phyloP scores from a whole-genome alignment of 176 grass and related monocot species.

The Dendrocalamus sinicus region DNA sequence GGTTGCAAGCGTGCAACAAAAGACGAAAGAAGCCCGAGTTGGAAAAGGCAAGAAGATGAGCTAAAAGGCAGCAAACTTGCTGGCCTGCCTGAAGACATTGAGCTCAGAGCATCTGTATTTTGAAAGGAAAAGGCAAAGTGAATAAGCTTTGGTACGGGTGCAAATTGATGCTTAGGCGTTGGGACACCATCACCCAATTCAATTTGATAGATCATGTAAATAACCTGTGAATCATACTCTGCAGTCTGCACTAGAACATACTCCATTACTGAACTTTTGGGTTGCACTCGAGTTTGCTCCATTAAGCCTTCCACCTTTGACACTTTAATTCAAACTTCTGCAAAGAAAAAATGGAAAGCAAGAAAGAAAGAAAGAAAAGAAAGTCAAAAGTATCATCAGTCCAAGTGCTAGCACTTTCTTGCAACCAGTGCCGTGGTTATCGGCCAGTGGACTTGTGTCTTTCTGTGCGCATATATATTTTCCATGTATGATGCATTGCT shows the following conservation, averaged over 20 bases:
- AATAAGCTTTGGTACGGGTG: conserved; percentile 16
- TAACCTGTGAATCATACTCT: not conserved
- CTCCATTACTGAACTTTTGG: not conserved
- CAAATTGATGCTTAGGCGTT: not conserved
- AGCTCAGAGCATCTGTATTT: conserved; percentile 6
- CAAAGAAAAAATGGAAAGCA: too few species aligned
- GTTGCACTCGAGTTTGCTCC: not conserved
- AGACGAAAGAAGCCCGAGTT: not conserved
- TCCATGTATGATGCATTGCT: not conserved
- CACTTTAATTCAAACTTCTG: conserved; percentile 37
- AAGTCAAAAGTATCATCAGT: conserved; percentile 43
- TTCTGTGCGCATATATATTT: not conserved
- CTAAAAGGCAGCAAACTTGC: conserved; percentile 24
- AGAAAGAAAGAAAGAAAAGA: not conserved
- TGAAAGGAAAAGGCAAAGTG: not conserved
- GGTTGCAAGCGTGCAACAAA: conserved; percentile 4
- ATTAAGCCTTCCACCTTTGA: not conserved
- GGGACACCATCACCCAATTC: conserved; percentile 24
- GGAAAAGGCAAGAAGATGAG: conserved; percentile 15
- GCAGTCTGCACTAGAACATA: not conserved
- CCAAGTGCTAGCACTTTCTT: conserved; percentile 16
- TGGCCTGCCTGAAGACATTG: conserved; percentile 17
- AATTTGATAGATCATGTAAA: not conserved
- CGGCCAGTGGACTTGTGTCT: conserved; percentile 28
- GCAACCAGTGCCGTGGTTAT: conserved; percentile 33